phyloP scores from a whole-genome alignment of 176 grass and related monocot species.

The Musa schizocarpa region DNA sequence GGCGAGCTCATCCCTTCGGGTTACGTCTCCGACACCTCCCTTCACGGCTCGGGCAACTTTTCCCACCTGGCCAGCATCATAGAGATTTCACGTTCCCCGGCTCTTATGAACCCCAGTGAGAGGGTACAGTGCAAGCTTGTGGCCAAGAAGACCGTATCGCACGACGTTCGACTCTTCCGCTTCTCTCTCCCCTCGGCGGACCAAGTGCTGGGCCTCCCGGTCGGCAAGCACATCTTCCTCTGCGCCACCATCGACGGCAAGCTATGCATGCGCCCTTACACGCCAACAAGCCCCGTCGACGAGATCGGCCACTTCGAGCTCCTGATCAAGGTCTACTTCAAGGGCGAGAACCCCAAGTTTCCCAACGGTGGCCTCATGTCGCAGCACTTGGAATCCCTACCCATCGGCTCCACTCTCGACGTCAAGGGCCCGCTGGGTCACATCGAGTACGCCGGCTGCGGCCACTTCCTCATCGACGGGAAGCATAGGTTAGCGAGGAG shows the following conservation, averaged over 20 bases:
- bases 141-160: slow-evolving; percentile 4
- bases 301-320: slow-evolving; percentile 57
- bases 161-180: slow-evolving; percentile 5
- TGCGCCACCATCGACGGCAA: slow-evolving; percentile 40
- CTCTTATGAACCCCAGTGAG: not conserved
- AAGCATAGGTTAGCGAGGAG: slow-evolving; percentile 28
- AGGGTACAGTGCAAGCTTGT: slow-evolving; percentile 6
- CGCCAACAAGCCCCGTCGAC: slow-evolving; percentile 46
- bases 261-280: slow-evolving; percentile 66
- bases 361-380: slow-evolving; percentile 59
- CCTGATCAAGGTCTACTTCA: slow-evolving; percentile 75
- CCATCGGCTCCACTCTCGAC: not conserved
- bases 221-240: slow-evolving; percentile 66
- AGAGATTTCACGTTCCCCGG: not conserved
- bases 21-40: slow-evolving; percentile 3
- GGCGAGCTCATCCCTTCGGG: not conserved
- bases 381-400: slow-evolving; percentile 13
- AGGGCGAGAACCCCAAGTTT: slow-evolving; percentile 45
- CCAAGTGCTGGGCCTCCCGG: slow-evolving; percentile 37
- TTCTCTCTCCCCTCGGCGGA: slow-evolving; percentile 1
- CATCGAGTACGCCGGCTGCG: slow-evolving; percentile 27
- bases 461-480: slow-evolving; percentile 42
- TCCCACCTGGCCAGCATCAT: slow-evolving; percentile 32
- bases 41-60: not conserved
- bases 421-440: slow-evolving; percentile 8